These are phyloP conservation scores for Diaporthe nobilis DNA, from an alignment of 2,329 filamentous ascomycete species.

Conservation along the genomic window DNA sequence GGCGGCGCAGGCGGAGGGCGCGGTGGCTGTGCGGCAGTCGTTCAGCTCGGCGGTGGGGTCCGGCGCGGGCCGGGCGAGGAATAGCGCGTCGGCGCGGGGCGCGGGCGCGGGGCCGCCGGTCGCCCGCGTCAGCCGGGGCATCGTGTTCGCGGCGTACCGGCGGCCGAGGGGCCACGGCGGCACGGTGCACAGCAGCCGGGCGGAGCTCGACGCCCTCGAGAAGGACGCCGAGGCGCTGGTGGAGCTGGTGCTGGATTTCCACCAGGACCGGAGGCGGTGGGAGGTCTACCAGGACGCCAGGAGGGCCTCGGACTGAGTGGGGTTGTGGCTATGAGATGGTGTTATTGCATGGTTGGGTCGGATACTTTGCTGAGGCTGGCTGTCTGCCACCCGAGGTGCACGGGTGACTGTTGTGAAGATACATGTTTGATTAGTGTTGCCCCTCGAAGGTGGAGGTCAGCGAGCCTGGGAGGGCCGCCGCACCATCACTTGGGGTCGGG, in stretches of 20 bases:
- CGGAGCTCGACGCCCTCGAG: conserved; percentile 62
- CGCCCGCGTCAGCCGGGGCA: conserved; percentile 60
- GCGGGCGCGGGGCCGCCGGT: neutral
- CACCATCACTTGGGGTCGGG: too few relatives aligned
- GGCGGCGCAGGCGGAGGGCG: neutral
- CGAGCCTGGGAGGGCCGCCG: neutral
- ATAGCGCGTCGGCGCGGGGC: neutral
- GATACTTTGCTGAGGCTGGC: too few relatives aligned
- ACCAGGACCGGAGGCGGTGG: conserved; percentile 47
- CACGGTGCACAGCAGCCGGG: conserved; percentile 52
- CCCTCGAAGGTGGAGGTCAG: too few relatives aligned
- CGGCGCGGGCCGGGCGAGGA: conserved; percentile 25
- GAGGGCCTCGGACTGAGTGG: conserved; percentile 21
- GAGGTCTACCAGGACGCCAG: conserved; percentile 34
- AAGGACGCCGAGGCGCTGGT: conserved; percentile 67
- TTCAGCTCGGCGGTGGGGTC: neutral
- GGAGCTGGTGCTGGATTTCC: conserved; percentile 66
- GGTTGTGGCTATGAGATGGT: neutral
- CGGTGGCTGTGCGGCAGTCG: neutral
- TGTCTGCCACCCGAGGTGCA: neutral
- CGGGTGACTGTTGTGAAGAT: neutral
- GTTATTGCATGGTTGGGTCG: too few relatives aligned
- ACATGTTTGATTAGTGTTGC: neutral
- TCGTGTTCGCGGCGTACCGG: conserved; percentile 70
- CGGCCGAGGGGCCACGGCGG: conserved; percentile 58